These are phyloP conservation scores for Tolypocladium tundrense DNA, from an alignment of 2,329 filamentous ascomycete species.

Conservation along the genomic window DNA sequence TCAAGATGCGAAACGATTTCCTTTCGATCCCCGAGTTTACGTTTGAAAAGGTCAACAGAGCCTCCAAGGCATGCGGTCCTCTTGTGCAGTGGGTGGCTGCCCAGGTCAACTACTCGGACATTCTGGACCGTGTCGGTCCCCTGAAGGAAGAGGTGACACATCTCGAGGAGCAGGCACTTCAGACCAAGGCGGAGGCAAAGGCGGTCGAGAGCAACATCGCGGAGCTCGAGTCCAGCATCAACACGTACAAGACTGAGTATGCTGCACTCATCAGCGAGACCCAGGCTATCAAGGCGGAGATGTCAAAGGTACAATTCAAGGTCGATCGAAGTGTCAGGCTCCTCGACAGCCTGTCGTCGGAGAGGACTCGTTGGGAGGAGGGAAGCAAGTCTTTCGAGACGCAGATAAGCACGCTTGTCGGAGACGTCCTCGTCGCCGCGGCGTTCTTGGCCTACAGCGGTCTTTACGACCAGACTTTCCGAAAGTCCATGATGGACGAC, in stretches of 20 bases:
- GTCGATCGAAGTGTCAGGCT: conserved; percentile 92
- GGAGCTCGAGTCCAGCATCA: conserved; percentile 80
- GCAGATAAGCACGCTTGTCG: conserved; percentile 91
- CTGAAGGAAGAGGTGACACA: conserved; percentile 80
- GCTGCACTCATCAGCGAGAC: conserved; percentile 93
- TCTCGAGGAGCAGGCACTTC: conserved; percentile 77
- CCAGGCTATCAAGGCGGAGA: conserved; percentile 92
- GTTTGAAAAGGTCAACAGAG: conserved; percentile 90
- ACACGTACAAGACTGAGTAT: conserved; percentile 92
- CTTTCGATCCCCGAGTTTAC: conserved; percentile 92
- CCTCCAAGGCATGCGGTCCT: conserved; percentile 92
- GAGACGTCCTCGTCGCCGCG: conserved; percentile 90
- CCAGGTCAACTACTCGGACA: conserved; percentile 96
- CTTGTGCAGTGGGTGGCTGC: conserved; percentile 95
- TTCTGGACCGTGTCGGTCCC: conserved; percentile 86
- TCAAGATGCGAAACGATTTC: conserved; percentile 89
- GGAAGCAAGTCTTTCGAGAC: conserved; percentile 97
- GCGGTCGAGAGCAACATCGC: conserved; percentile 82
- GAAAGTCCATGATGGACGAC: conserved; percentile 95
- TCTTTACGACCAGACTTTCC: conserved; percentile 95
- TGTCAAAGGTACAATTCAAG: conserved; percentile 95
- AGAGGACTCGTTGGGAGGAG: conserved; percentile 88
- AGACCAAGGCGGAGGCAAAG: conserved; percentile 88
- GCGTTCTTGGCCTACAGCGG: conserved; percentile 96
- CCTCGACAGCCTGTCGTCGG: conserved; percentile 88